These are phyloP conservation scores for Parastagonospora avenae DNA, from an alignment of 2,329 filamentous ascomycete genomes.

Conservation along the genomic window DNA sequence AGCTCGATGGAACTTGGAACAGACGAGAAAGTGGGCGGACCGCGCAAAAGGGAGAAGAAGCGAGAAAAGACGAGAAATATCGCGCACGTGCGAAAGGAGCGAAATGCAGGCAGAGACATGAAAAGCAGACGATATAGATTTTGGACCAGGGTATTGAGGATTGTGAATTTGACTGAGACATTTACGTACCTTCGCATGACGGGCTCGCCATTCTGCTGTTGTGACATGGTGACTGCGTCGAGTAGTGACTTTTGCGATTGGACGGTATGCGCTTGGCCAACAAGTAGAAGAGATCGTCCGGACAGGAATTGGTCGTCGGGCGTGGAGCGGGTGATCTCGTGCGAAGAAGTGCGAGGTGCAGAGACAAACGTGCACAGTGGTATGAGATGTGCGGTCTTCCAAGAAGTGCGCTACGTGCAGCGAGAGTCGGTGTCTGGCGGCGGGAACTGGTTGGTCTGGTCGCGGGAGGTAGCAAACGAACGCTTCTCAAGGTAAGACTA, in stretches of 20 bases:
- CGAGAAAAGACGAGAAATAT: background rate
- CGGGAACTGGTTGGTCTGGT: constrained; percentile 8
- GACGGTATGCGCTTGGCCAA: background rate
- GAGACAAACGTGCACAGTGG: background rate
- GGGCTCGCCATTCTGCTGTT: constrained; percentile 52
- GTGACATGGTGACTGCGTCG: constrained; percentile 39
- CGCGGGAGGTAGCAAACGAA: constrained; percentile 8
- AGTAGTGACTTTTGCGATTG: constrained; percentile 6
- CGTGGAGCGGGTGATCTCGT: background rate
- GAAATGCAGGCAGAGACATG: background rate
- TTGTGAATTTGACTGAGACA: constrained; percentile 11
- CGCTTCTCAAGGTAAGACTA: constrained; percentile 7
- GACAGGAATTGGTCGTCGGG: background rate
- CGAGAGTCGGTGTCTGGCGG: constrained; percentile 5
- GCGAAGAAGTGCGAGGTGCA: background rate
- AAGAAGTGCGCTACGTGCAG: constrained; percentile 5
- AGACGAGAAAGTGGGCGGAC: background rate
- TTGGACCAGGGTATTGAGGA: constrained; percentile 6
- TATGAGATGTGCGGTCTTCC: background rate
- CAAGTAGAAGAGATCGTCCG: background rate
- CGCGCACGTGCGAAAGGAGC: background rate
- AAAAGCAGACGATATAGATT: background rate
- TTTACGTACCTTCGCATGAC: constrained; percentile 69
- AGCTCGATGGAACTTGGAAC: background rate
- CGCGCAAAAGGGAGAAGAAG: background rate